phyloP scores from a whole-genome alignment of 768 basidiomycete species.

The Tulasnella calospora region DNA sequence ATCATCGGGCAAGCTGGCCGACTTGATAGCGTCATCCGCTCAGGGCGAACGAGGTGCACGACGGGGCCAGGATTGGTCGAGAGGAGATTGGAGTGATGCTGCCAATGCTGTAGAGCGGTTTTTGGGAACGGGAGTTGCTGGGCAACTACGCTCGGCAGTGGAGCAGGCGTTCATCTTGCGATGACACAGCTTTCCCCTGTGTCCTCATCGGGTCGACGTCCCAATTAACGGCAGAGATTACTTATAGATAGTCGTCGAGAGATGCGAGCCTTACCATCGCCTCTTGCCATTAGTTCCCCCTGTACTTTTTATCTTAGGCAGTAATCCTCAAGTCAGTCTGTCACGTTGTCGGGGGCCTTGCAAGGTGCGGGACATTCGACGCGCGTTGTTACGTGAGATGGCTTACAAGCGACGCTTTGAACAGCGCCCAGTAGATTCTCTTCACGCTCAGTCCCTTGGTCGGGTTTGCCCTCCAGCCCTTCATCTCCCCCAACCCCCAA shows the following conservation, averaged over 20 bases:
- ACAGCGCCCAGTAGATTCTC: conserved; percentile 14
- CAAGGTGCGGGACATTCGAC: background rate
- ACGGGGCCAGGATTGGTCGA: conserved; percentile 66
- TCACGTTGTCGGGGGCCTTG: background rate
- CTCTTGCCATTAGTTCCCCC: background rate
- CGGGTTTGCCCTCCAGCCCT: conserved; percentile 10
- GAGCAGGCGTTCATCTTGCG: conserved; percentile 18
- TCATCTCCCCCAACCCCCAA: conserved; percentile 21
- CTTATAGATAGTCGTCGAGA: background rate
- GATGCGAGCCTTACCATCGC: background rate
- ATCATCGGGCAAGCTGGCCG: conserved; percentile 25
- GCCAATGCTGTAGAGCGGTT: conserved; percentile 6
- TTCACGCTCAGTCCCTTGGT: conserved; percentile 11
- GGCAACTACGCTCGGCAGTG: conserved; percentile 17
- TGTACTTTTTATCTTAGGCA: background rate
- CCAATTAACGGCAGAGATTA: background rate
- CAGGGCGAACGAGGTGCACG: conserved; percentile 46
- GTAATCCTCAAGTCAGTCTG: background rate
- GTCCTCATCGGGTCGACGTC: conserved; percentile 1
- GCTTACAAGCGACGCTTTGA: conserved; percentile 3
- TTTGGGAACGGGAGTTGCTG: background rate
- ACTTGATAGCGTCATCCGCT: conserved; percentile 27
- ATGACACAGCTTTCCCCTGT: conserved; percentile 6
- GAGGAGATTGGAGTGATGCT: conserved; percentile 37
- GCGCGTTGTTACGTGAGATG: background rate